These are phyloP conservation scores for Elongisporangium undulatum DNA, from an alignment of 352 stramenopile species.

Conservation along the genomic window DNA sequence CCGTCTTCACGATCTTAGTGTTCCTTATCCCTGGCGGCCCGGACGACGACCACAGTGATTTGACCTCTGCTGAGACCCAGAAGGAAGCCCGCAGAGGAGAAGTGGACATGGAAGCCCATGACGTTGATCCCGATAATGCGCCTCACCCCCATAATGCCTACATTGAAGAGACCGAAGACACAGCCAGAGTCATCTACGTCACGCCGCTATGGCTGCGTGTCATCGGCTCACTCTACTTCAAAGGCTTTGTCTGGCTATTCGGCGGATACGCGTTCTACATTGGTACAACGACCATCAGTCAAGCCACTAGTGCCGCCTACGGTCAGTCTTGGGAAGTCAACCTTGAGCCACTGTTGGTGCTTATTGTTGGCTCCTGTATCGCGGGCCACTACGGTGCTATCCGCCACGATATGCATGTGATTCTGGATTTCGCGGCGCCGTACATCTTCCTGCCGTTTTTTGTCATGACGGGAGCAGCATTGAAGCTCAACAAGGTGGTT, in stretches of 20 bases:
- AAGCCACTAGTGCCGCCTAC: slow-evolving; percentile 34
- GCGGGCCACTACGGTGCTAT: slow-evolving; percentile 58
- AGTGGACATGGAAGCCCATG: slow-evolving; percentile 19
- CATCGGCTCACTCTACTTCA: slow-evolving; percentile 41
- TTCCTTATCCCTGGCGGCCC: slow-evolving; percentile 51
- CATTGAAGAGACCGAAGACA: slow-evolving; percentile 26
- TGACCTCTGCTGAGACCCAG: slow-evolving; percentile 1
- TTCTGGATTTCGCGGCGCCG: slow-evolving; percentile 55
- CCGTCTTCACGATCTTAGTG: slow-evolving; percentile 45
- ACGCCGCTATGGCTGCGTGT: not conserved
- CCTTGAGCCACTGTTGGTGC: slow-evolving; percentile 62
- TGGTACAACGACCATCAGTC: slow-evolving; percentile 33
- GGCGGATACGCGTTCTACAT: slow-evolving; percentile 64
- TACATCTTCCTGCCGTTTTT: slow-evolving; percentile 80
- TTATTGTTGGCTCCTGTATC: slow-evolving; percentile 62
- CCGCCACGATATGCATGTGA: slow-evolving; percentile 76
- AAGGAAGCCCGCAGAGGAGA: slow-evolving; percentile 10
- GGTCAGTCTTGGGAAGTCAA: slow-evolving; percentile 64
- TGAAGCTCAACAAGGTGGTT: slow-evolving; percentile 63
- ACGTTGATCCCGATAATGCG: slow-evolving; percentile 19
- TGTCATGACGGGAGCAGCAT: slow-evolving; percentile 66
- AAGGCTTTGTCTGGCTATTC: slow-evolving; percentile 64
- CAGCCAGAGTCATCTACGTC: slow-evolving; percentile 1
- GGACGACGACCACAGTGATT: slow-evolving; percentile 9
- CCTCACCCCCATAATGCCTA: slow-evolving; percentile 57